These are phyloP conservation scores for Carex scoparia DNA, from an alignment of 176 grass and related monocot species.

Conservation along the genomic window DNA sequence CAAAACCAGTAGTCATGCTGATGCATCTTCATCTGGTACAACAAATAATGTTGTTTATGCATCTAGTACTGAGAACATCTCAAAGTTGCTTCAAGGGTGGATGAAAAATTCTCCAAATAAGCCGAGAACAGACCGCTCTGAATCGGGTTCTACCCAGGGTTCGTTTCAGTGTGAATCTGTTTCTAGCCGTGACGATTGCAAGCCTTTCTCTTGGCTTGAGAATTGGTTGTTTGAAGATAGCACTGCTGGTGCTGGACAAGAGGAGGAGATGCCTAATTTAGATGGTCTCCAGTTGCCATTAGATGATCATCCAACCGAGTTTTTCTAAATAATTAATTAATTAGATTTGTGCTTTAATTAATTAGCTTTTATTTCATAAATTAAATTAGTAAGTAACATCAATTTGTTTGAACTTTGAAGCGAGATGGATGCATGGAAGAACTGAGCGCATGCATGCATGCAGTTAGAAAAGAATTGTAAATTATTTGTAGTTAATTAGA, in stretches of 20 bases:
- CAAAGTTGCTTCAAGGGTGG: constrained; percentile 79
- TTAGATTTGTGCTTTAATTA: not conserved
- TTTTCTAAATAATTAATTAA: not conserved
- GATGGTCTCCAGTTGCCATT: constrained; percentile 7
- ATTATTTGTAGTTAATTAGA: constrained; percentile 24
- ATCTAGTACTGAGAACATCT: constrained; percentile 64
- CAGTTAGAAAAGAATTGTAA: constrained; percentile 18
- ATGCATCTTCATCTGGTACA: constrained; percentile 30
- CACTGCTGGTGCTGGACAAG: not conserved
- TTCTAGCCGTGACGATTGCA: constrained; percentile 8
- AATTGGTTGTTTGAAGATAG: constrained; percentile 19
- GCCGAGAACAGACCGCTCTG: not conserved
- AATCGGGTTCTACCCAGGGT: constrained; percentile 14
- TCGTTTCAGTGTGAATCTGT: constrained; percentile 1
- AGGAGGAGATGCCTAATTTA: not conserved
- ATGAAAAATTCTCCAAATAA: constrained; percentile 10
- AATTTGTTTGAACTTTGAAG: not conserved
- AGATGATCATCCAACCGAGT: constrained; percentile 7
- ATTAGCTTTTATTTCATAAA: not conserved
- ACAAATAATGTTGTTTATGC: constrained; percentile 34
- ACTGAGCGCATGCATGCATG: not conserved
- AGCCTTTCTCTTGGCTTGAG: constrained; percentile 28
- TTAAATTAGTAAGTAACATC: not conserved
- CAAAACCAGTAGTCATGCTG: constrained; percentile 3
- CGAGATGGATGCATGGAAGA: not conserved